phyloP scores from a whole-genome alignment of 2,329 filamentous ascomycete species.

The Colletotrichum chrysophilum region DNA sequence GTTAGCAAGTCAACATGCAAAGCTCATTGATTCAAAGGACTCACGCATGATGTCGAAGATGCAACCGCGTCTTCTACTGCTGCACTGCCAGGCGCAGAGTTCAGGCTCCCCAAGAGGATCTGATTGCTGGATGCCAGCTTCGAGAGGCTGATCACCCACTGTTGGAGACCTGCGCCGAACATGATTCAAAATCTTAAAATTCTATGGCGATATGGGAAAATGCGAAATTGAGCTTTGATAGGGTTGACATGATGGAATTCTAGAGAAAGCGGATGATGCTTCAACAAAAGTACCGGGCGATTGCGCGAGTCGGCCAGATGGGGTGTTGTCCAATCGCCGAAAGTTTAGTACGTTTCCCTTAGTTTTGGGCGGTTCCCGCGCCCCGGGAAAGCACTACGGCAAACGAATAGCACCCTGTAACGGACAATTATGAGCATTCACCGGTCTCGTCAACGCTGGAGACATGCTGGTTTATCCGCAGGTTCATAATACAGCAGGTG shows the following conservation, averaged over 20 bases:
- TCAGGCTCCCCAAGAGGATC: neutral
- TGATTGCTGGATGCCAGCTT: neutral
- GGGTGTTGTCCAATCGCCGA: neutral
- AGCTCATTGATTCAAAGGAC: neutral
- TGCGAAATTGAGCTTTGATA: rapidly evolving
- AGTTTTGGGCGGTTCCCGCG: neutral
- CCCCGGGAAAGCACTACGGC: neutral
- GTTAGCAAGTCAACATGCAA: neutral
- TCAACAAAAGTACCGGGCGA: neutral
- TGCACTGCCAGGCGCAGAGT: neutral
- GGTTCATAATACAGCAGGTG: neutral
- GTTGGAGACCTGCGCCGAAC: neutral
- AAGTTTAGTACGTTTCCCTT: neutral
- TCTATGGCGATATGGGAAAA: neutral
- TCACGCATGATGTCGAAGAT: neutral
- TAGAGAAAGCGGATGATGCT: neutral
- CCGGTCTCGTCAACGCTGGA: neutral
- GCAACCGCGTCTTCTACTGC: neutral
- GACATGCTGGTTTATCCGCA: rapidly evolving
- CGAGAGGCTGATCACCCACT: neutral
- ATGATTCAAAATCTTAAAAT: neutral
- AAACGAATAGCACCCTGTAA: neutral
- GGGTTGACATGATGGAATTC: rapidly evolving
- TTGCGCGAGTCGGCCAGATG: neutral
- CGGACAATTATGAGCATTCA: neutral